phyloP scores from a whole-genome alignment of 2,329 filamentous ascomycete species.

The Cladophialophora yegresii region DNA sequence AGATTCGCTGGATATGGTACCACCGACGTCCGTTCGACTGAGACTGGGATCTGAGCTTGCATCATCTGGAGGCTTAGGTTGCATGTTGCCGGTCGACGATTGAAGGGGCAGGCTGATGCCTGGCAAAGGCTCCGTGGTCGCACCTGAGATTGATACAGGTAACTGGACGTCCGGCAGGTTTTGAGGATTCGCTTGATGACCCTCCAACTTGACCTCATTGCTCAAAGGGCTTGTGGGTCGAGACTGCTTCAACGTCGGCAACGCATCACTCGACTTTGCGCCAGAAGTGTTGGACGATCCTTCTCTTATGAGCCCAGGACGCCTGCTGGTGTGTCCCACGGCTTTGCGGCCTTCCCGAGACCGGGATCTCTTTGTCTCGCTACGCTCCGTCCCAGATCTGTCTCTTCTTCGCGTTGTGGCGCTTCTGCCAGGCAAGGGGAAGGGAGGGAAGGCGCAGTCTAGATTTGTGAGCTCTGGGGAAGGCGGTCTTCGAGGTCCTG shows the following conservation, averaged over 20 bases:
- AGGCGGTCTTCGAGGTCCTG: conserved; percentile 44
- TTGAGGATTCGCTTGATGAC: conserved; percentile 4
- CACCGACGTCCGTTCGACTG: conserved; percentile 23
- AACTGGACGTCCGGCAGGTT: background rate
- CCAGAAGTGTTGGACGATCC: conserved; percentile 21
- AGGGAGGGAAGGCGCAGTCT: conserved; percentile 58
- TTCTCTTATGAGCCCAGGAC: conserved; percentile 21
- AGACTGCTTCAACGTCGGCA: conserved; percentile 12
- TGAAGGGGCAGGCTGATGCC: background rate
- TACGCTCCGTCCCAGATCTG: conserved; percentile 24
- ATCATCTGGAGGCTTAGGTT: conserved; percentile 3
- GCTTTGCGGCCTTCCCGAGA: conserved; percentile 28
- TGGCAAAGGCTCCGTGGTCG: background rate
- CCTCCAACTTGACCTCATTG: conserved; percentile 13
- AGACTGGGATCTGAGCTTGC: conserved; percentile 9
- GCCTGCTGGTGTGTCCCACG: conserved; percentile 10
- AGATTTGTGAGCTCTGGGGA: conserved; percentile 53
- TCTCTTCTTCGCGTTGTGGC: conserved; percentile 24
- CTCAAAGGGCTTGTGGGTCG: conserved; percentile 22
- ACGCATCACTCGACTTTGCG: conserved; percentile 2
- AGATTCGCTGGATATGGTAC: conserved; percentile 1
- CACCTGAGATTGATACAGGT: background rate
- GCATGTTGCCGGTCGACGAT: conserved; percentile 2
- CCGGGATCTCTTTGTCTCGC: conserved; percentile 29
- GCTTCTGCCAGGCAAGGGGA: conserved; percentile 49